A percentile compares a stretch with the other conserved stretches of the same genome.
These are phyloP conservation scores for Nothophytophthora sp. DNA, from an alignment of 352 stramenopile species.

Conservation along the genomic window DNA sequence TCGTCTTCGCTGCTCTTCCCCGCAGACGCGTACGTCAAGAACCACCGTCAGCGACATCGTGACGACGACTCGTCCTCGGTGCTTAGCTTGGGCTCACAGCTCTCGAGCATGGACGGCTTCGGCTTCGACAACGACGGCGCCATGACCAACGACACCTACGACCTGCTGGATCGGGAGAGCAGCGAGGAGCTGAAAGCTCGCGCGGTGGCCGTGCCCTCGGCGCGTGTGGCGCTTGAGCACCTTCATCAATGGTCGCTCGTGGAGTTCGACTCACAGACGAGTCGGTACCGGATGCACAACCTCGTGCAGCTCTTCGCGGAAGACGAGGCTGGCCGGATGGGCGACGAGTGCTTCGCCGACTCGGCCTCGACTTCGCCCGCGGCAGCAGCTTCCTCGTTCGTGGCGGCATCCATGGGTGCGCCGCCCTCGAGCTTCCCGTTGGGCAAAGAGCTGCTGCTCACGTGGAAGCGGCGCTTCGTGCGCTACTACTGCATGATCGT, in stretches of 20 bases:
- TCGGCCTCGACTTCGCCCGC: slow-evolving; percentile 7
- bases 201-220: slow-evolving; percentile 39
- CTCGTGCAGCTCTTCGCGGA: slow-evolving; percentile 85
- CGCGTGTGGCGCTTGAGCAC: slow-evolving; percentile 53
- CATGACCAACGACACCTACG: slow-evolving; percentile 79
- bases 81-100: slow-evolving; percentile 61
- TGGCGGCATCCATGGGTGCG: slow-evolving; percentile 29
- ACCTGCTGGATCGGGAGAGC: slow-evolving; percentile 74
- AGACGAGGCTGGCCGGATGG: slow-evolving; percentile 65
- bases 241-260: slow-evolving; percentile 85
- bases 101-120: slow-evolving; percentile 72
- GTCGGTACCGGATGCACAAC: slow-evolving; percentile 83
- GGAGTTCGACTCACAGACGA: slow-evolving; percentile 69
- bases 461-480: slow-evolving; percentile 85
- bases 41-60: slow-evolving; percentile 19
- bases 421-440: slow-evolving; percentile 36
- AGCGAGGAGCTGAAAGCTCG: slow-evolving; percentile 65
- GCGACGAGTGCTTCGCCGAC: slow-evolving; percentile 43
- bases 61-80: slow-evolving; percentile 62
- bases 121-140: slow-evolving; percentile 78
- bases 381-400: slow-evolving; percentile 37
- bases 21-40: slow-evolving; percentile 51
- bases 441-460: slow-evolving; percentile 65
- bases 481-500: slow-evolving; percentile 86
- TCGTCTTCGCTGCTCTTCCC: slow-evolving; percentile 46